Base-by-base conservation (phyloP, 129 eudicot genomes). In the Heracleum sosnowskyi region DNA sequence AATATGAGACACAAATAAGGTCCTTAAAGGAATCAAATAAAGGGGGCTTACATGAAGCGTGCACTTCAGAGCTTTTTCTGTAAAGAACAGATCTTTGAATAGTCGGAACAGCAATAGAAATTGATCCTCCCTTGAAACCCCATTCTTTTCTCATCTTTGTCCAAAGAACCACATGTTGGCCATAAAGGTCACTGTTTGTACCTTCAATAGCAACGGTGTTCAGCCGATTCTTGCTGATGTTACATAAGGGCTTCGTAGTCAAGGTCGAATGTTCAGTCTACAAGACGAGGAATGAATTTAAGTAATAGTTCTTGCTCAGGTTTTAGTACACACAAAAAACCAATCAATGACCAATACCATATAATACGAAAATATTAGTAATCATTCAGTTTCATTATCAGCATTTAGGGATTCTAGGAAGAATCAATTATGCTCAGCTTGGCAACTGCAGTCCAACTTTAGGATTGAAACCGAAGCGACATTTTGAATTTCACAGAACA, bases 21-120 rank as follows among this genome's bases (percentile, higher is more conserved):
- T 18, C 34, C 20, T 74, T 4, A 44, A 2, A 1, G 36, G 22
- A 77, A 74, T 6, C 31, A 35, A 29, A 57, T 44, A 29, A 35
- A 2, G 83, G 72, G 37, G 53, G n/a, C 76, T 91, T 88, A 94
- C 98, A 94, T 81, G 93, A 87, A 81, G 93, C 88, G 42, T 73
- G 75, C 41, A 90, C 76, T 44, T 64, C 79, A 46, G 76, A 78
- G 80, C 73, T 75, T 78, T 81, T 91, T 69, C 69, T 83, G 35
- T 40, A 41, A 79, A 18, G 53, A 69, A 26, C 36, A 69, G 64
- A 64, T 82, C 83, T 83, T 81, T 63, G 69, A 11, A 78, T 82
- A 49, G 82, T 85, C 10, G 84, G 88, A 81, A 36, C 81, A 51
- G 71, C 26, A 45, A 85, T 74, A 36, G 76, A 78, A 82, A 74